phyloP scores from a whole-genome alignment of 2,329 filamentous ascomycete species.

The Ophiostoma sp. region DNA sequence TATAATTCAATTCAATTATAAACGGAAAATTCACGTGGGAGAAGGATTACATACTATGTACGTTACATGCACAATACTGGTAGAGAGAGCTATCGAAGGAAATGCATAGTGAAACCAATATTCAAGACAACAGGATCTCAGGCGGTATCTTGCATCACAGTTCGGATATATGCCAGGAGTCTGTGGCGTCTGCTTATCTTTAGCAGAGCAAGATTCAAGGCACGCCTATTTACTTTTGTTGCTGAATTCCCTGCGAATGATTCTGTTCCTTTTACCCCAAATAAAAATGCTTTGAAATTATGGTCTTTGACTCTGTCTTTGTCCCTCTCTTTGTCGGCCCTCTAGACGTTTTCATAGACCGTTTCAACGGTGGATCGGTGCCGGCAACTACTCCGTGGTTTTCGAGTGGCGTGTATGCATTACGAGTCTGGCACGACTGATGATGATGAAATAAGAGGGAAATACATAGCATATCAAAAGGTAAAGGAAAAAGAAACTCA shows the following conservation, averaged over 20 bases:
- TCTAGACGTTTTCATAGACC: neutral
- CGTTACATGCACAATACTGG: neutral
- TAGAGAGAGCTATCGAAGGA: neutral
- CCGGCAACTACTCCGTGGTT: neutral
- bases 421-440: neutral
- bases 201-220: too few species aligned
- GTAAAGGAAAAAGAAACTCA: neutral
- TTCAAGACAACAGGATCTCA: neutral
- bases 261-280: neutral
- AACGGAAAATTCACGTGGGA: neutral
- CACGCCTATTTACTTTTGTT: too few species aligned
- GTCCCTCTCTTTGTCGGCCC: neutral
- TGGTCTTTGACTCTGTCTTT: neutral
- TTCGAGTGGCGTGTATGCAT: neutral
- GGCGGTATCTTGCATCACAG: slow-evolving; percentile 4
- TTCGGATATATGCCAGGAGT: neutral
- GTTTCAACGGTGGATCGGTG: neutral
- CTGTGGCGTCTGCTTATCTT: neutral
- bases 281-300: neutral
- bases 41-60: too few species aligned
- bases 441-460: neutral
- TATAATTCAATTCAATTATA: neutral
- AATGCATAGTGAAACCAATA: neutral
- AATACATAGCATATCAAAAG: neutral
- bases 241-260: too few species aligned